These are phyloP conservation scores for Pseudisothecium myosuroides DNA, from an alignment of 225 moss, liverwort and hornwort species.

Conservation along the genomic window DNA sequence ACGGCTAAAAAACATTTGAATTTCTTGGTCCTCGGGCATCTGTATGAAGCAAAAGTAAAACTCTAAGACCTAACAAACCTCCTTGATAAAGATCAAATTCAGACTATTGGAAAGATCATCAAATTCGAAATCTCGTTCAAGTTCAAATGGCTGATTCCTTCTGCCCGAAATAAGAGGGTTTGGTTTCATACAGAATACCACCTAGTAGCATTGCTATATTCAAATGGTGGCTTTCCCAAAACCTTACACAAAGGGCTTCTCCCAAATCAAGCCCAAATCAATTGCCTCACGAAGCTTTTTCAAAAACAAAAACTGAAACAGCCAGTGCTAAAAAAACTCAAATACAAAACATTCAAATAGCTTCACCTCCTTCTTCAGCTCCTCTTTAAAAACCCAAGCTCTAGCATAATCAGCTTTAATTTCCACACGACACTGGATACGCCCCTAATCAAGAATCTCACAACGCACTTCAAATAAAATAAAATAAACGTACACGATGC, in stretches of 20 bases:
- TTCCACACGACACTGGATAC: neutral
- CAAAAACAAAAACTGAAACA: neutral
- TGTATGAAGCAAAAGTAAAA: neutral
- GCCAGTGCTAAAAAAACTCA: neutral
- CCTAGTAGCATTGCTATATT: neutral
- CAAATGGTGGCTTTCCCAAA: too few species aligned
- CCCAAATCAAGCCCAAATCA: neutral
- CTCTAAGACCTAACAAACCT: neutral
- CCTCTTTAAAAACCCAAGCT: neutral
- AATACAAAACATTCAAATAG: neutral
- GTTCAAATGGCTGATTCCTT: neutral
- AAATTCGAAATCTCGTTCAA: neutral
- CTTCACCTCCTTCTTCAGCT: neutral
- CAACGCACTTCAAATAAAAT: neutral
- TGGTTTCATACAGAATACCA: neutral
- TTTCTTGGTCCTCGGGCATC: neutral
- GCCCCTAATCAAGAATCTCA: neutral
- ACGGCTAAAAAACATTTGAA: neutral
- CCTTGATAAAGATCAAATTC: neutral
- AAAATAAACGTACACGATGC: too few species aligned
- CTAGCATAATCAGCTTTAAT: too few species aligned
- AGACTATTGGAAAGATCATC: neutral
- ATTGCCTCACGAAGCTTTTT: neutral
- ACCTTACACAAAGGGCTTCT: neutral
- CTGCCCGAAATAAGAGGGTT: neutral